A percentile compares a stretch with the other conserved stretches of the same genome.
phyloP scores from a whole-genome alignment of 2,329 filamentous ascomycete genomes.

The Furcasterigmium sp. region DNA sequence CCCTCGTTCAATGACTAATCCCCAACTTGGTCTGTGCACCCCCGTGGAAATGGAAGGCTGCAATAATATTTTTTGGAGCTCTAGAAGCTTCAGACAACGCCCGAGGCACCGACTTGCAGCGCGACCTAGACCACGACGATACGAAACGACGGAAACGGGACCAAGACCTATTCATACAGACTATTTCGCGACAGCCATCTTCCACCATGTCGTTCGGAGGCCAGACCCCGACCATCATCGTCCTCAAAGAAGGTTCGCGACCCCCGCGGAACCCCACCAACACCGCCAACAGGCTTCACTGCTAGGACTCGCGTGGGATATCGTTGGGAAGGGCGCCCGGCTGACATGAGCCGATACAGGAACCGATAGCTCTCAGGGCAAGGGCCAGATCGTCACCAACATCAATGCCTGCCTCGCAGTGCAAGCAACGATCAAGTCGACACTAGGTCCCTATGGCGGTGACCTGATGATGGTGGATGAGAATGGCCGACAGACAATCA shows the following conservation, averaged over 20 bases:
- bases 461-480: slow-evolving; percentile 93
- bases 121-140: not conserved
- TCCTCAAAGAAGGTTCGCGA: slow-evolving; percentile 86
- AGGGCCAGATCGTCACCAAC: slow-evolving; percentile 94
- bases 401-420: slow-evolving; percentile 98
- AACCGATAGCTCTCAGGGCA: slow-evolving; percentile 95
- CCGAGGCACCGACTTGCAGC: not conserved
- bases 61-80: slow-evolving; percentile 46
- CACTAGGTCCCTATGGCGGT: slow-evolving; percentile 92
- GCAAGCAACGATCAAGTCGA: slow-evolving; percentile 92
- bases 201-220: slow-evolving; percentile 87
- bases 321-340: no score
- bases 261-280: slow-evolving; percentile 27
- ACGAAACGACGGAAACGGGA: not conserved
- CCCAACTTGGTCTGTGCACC: slow-evolving; percentile 13
- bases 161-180: not conserved
- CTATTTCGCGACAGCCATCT: not conserved
- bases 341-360: slow-evolving; percentile 48
- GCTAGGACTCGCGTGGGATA: no score
- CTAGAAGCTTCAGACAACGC: slow-evolving; percentile 23
- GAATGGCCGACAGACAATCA: slow-evolving; percentile 95
- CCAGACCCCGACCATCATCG: slow-evolving; percentile 95
- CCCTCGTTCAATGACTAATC: slow-evolving; percentile 13
- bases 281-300: no score
- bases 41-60: slow-evolving; percentile 28